phyloP scores from a whole-genome alignment of 2,329 filamentous ascomycete species.

The Botrytis paeoniae region DNA sequence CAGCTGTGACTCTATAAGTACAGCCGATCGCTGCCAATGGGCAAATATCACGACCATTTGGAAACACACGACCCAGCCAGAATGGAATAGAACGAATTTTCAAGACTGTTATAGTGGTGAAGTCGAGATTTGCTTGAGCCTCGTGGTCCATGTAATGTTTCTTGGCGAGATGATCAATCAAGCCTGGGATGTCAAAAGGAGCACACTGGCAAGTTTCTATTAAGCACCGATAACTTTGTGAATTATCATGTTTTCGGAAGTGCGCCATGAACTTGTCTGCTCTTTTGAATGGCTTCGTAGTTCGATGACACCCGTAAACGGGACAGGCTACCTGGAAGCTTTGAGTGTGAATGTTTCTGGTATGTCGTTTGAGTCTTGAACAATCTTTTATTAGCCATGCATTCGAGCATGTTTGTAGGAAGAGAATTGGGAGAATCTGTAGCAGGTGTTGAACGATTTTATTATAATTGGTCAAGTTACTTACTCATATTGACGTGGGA shows the following conservation, averaged over 20 bases:
- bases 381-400: background rate
- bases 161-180: background rate
- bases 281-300: background rate
- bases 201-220: background rate
- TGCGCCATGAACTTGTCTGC: background rate
- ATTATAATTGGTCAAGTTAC: background rate
- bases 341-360: background rate
- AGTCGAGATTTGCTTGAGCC: background rate
- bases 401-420: no score
- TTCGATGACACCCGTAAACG: background rate
- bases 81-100: rapidly evolving
- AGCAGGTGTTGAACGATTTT: no score
- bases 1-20: background rate
- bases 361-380: background rate
- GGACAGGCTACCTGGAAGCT: background rate
- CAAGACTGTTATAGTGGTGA: background rate
- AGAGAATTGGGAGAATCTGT: no score
- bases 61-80: rapidly evolving
- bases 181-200: background rate
- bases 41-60: background rate
- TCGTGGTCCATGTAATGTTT: rapidly evolving
- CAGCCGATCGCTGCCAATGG: background rate
- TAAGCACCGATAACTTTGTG: background rate
- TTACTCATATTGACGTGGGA: background rate
- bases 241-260: background rate